Evolutionary conservation across 2,329 filamentous ascomycete species (phyloP).

Genomic region (Phaeoacremonium minimum): DNA sequence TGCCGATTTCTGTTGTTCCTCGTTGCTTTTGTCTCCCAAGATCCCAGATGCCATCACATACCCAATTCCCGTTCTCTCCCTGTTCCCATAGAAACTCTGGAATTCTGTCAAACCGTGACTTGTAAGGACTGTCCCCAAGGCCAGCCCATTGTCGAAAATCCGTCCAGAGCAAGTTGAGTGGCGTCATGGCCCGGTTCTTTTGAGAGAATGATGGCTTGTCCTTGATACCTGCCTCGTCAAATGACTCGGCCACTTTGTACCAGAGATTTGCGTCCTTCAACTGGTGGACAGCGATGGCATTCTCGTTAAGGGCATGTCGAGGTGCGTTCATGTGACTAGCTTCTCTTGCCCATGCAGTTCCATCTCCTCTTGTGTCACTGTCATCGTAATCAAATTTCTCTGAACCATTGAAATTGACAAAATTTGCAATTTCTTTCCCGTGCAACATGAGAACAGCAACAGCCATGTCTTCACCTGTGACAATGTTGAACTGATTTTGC

Average conservation of each 20-base stretch:
- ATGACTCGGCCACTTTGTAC: constrained; percentile 22
- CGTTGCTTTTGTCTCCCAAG: constrained; percentile 12
- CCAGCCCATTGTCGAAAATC: constrained; percentile 16
- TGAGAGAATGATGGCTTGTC: constrained; percentile 6
- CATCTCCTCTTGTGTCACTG: constrained; percentile 18
- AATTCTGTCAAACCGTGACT: constrained; percentile 15
- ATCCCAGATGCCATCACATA: constrained; percentile 20
- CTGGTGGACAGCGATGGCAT: constrained; percentile 19
- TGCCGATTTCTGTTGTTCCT: too few species aligned
- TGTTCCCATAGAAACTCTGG: constrained; percentile 14
- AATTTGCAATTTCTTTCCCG: constrained; percentile 14
- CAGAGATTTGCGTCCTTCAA: constrained; percentile 19
- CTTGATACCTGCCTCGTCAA: constrained; percentile 20
- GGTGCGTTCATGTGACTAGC: constrained; percentile 16
- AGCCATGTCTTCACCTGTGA: constrained; percentile 24
- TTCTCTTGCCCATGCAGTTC: constrained; percentile 20
- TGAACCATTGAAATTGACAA: constrained; percentile 20
- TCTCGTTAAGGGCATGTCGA: constrained; percentile 17
- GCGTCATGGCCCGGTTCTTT: too few species aligned
- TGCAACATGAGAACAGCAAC: constrained; percentile 21
- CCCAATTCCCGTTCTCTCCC: constrained; percentile 13
- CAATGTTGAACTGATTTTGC: constrained; percentile 16
- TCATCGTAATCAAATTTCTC: constrained; percentile 26
- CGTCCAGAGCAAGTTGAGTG: constrained; percentile 12
- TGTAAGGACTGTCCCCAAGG: constrained; percentile 11